Conservation (phyloP, 371 early-diverging fungal genomes). For the Actinomortierella ambigua region DNA sequence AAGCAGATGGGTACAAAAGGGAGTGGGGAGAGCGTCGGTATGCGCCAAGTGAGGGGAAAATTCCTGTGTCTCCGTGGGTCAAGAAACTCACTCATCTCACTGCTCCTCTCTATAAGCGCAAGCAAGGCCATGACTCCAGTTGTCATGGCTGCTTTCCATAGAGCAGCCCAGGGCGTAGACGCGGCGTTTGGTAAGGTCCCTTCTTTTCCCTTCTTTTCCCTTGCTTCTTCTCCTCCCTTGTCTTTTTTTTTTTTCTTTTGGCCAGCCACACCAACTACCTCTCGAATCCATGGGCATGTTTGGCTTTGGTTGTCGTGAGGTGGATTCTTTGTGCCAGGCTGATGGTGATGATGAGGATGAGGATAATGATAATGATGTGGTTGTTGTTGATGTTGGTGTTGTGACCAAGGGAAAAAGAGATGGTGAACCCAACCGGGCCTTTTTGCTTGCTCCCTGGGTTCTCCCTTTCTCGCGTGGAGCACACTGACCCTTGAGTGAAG, state of each 20-base stretch:
- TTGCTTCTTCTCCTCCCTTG: not conserved
- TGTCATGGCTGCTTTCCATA: slow-evolving; percentile 32
- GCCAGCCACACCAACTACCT: slow-evolving; percentile 13
- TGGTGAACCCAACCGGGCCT: too few species aligned
- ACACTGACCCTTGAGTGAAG: too few species aligned
- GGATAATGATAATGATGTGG: too few species aligned
- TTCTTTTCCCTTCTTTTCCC: not conserved
- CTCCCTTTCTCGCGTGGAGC: too few species aligned
- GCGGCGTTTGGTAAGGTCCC: slow-evolving; percentile 41
- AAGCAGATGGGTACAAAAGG: not conserved
- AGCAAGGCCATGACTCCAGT: slow-evolving; percentile 40
- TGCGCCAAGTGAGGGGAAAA: too few species aligned
- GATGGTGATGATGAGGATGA: too few species aligned
- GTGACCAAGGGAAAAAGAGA: too few species aligned
- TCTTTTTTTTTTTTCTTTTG: slow-evolving; percentile 1
- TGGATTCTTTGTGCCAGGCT: not conserved
- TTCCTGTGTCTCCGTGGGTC: too few species aligned
- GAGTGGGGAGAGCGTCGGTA: too few species aligned
- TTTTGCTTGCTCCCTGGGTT: too few species aligned
- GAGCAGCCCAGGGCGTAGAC: slow-evolving; percentile 38
- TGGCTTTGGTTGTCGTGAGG: not conserved
- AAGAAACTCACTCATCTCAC: too few species aligned
- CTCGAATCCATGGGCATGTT: not conserved
- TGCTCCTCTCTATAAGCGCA: slow-evolving; percentile 27
- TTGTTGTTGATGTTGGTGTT: too few species aligned